Evolutionary conservation across 2,329 filamentous ascomycete genomes (phyloP).

Genomic region (Septoria linicola): DNA sequence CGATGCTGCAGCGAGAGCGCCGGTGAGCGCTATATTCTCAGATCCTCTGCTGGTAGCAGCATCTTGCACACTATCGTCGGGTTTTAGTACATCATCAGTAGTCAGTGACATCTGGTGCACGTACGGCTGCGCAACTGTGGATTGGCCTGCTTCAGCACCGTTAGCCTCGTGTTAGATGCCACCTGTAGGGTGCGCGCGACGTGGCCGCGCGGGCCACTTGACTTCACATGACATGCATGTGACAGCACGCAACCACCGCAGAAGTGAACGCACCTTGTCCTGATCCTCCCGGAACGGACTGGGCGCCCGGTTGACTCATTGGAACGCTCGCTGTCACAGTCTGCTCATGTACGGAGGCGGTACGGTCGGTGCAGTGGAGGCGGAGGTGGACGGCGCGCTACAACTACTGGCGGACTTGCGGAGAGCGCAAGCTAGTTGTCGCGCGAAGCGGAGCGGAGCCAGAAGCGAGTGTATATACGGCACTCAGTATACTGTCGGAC

Average conservation of each 20-base stretch:
- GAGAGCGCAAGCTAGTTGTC: too few species aligned
- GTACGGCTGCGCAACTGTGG: slow-evolving; percentile 27
- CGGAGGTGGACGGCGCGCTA: slow-evolving; percentile 5
- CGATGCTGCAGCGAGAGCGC: background rate
- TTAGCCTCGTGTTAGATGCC: slow-evolving; percentile 10
- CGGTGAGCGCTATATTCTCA: background rate
- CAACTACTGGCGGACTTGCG: background rate
- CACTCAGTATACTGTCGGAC: background rate
- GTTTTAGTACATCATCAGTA: background rate
- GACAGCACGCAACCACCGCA: slow-evolving; percentile 8
- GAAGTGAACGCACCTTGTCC: slow-evolving; percentile 27
- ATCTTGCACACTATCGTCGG: slow-evolving; percentile 20
- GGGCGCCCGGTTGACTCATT: slow-evolving; percentile 33
- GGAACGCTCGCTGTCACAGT: slow-evolving; percentile 22
- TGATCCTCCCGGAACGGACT: slow-evolving; percentile 28
- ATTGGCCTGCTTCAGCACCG: slow-evolving; percentile 21
- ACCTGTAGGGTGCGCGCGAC: slow-evolving; percentile 1
- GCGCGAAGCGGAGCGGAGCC: slow-evolving; percentile 1
- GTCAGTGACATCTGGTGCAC: slow-evolving; percentile 3
- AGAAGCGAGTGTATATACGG: slow-evolving; percentile 4
- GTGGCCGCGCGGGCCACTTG: slow-evolving; percentile 4
- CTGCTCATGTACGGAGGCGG: slow-evolving; percentile 21
- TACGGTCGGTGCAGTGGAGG: slow-evolving; percentile 8
- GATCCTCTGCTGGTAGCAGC: slow-evolving; percentile 11
- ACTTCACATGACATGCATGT: slow-evolving; percentile 18